Base-by-base conservation (phyloP, 345 rosid species). In the Gossypium ekmanianum region DNA sequence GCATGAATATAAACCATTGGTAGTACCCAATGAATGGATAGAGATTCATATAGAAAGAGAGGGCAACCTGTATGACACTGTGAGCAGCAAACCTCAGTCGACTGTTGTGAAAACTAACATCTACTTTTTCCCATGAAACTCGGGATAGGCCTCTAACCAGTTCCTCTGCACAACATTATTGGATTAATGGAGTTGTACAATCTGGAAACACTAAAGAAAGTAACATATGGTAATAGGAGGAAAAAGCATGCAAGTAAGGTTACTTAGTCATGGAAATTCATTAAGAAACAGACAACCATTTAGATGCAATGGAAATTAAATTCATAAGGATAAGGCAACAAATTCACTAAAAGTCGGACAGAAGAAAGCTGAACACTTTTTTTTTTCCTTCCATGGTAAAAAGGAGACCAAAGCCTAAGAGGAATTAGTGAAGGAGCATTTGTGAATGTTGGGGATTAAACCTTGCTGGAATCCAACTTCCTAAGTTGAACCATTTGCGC, bases 61-160 rank as follows among this genome's bases (percentile, higher is more conserved):
- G 55, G 78, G 64, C 51, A 41, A 95, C 99, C 97, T 96, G 99
- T 79, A 96, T 96, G 75, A 96, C 81, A 80, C 94, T 96, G 77
- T 96, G 99, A 76, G 99, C 98, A 58, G 97, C 94, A 79, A 86
- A 84, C 78, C 94, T 93, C 85, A 79, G 91, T 84, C 89, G 84
- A 83, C 97, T 82, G 81, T 82, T 78, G 77, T 88, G 97, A 76
- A 96, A 93, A 82, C 98, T 93, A 82, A 92, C 99, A 78, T 93
- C 99, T 48, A 96, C 78, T 77, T 96, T 96, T 74, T 96, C 95
- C 98, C 99, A 96, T 68, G 99, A 85, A 56, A 96, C 91, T 24
- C 86, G 86, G 63, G 98, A 93, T 65, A 96, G 81, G 29, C 94
- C 90, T 34, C 74, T 89, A 77, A 93, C 86, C 83, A 95, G 83